Base-by-base conservation (phyloP, 495 filamentous ascomycete genomes). In the Paragyromitra xinjiangensis region DNA sequence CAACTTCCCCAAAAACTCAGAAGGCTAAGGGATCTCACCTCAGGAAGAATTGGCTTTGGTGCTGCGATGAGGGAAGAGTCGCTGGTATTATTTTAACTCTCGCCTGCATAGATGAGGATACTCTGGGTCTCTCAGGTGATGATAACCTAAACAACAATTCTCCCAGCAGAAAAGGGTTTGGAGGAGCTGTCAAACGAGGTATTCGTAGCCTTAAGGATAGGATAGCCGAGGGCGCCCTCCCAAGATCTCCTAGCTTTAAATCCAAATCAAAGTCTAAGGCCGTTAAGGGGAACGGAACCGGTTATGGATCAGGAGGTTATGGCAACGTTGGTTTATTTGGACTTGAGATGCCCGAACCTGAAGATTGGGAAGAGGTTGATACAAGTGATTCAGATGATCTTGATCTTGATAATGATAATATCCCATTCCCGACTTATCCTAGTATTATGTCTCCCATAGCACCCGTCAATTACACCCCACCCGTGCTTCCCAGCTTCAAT, bases 201-300 rank as follows among this genome's bases (percentile, higher is more conserved):
- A 63, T 77, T 11, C 74, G 74, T 48, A 75, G 29, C 6, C 59
- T 77, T 40, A 77, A 77, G 26, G 70, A 75, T 19, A 77, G 75
- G 62, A 77, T 77, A 50, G 40, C 71, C 11, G 74, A 77, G 48
- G 59, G 29, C 59, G 14, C 74, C 42, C 19, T 71, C 48, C 53
- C 37, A 63, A 40, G 59, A 66, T 39, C 59, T 19, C 59, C 74
- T 14, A 29, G 48, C 24, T 34, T 22, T 56, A 75, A 75, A 24
- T 29, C 70, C 40, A 58, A 58, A 77, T 40, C 50, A 42, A 66
- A 77, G 70, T 39, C 74, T 45, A 77, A 74, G n/a, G 16, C 12
- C n/a, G 8, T 39, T 19, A 77, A 77, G 8, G 74, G 72, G n/a
- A 77, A 75, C n/a, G 74, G 74, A 56, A 77, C 74, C n/a, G 74